A percentile compares a stretch with the other conserved stretches of the same genome.
phyloP scores from a whole-genome alignment of 2,329 filamentous ascomycete species.

The Penicillium sp. region DNA sequence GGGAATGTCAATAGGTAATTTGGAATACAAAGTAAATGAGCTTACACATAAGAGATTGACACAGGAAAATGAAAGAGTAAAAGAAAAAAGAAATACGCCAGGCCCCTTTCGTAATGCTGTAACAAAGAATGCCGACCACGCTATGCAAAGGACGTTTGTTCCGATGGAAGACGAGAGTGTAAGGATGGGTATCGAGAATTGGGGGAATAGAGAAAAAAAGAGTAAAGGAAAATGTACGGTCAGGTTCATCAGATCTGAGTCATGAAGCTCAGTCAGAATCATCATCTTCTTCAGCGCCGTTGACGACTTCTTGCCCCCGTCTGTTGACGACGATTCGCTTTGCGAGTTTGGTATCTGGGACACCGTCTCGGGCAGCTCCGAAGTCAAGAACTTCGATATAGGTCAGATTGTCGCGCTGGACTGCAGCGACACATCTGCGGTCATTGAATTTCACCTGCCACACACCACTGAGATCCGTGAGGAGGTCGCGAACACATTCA shows the following conservation, averaged over 20 bases:
- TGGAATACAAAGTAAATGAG: conserved; percentile 8
- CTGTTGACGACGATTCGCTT: conserved; percentile 64
- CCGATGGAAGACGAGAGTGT: conserved; percentile 29
- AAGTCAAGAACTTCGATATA: conserved; percentile 99
- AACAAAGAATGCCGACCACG: conserved; percentile 39
- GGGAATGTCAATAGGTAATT: conserved; percentile 6
- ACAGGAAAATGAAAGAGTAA: conserved; percentile 17
- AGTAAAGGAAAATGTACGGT: conserved; percentile 13
- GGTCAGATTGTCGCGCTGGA: conserved; percentile 87
- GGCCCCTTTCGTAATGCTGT: conserved; percentile 34
- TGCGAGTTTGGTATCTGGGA: conserved; percentile 74
- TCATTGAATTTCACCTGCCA: conserved; percentile 99
- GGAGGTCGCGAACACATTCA: conserved; percentile 86
- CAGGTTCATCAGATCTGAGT: background rate
- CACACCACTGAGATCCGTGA: conserved; percentile 92
- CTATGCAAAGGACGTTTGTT: conserved; percentile 40
- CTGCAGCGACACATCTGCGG: conserved; percentile 89
- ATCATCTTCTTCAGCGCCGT: conserved; percentile 35
- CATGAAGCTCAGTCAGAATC: conserved; percentile 24
- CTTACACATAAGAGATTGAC: conserved; percentile 12
- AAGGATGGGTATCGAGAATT: conserved; percentile 42
- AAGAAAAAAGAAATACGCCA: conserved; percentile 33
- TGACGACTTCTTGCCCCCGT: conserved; percentile 38
- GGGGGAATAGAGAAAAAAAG: conserved; percentile 20
- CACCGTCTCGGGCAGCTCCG: conserved; percentile 86